Conservation (phyloP, 768 basidiomycete species). For the Suillus alpinus region DNA sequence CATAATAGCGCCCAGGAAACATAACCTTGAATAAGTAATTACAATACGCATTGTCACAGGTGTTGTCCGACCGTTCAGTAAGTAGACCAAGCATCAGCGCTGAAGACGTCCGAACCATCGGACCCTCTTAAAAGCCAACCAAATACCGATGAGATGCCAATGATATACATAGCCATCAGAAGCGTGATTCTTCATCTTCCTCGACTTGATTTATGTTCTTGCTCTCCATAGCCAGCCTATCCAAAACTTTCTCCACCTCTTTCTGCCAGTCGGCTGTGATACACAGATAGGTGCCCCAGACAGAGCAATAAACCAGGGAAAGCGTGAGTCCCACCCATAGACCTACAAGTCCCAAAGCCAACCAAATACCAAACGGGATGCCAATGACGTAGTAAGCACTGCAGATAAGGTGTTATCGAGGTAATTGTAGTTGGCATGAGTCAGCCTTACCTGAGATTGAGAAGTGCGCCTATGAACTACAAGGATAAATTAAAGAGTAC, state of each 20-base stretch:
- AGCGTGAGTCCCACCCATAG: constrained; percentile 83
- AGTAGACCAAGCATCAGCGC: neutral
- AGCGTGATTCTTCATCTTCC: neutral
- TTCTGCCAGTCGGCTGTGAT: constrained; percentile 70
- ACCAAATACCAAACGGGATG: constrained; percentile 78
- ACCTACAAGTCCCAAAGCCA: constrained; percentile 71
- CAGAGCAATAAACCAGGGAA: constrained; percentile 64
- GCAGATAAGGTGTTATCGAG: neutral
- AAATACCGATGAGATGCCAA: no score
- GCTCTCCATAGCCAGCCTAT: constrained; percentile 44
- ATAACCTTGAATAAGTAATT: neutral
- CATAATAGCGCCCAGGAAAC: neutral
- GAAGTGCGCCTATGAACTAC: constrained; percentile 68
- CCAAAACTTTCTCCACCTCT: constrained; percentile 32
- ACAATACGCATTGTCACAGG: neutral
- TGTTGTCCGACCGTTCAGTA: neutral
- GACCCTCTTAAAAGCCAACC: neutral
- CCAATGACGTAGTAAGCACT: constrained; percentile 81
- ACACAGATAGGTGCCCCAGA: constrained; percentile 50
- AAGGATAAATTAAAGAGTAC: neutral
- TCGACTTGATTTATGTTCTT: constrained; percentile 17
- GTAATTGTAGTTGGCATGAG: neutral
- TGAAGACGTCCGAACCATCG: neutral
- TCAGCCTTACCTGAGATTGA: constrained; percentile 25
- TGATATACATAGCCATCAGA: neutral